Evolutionary conservation across 2,329 filamentous ascomycete genomes (phyloP).

Genomic region (Juglanconis oblonga): DNA sequence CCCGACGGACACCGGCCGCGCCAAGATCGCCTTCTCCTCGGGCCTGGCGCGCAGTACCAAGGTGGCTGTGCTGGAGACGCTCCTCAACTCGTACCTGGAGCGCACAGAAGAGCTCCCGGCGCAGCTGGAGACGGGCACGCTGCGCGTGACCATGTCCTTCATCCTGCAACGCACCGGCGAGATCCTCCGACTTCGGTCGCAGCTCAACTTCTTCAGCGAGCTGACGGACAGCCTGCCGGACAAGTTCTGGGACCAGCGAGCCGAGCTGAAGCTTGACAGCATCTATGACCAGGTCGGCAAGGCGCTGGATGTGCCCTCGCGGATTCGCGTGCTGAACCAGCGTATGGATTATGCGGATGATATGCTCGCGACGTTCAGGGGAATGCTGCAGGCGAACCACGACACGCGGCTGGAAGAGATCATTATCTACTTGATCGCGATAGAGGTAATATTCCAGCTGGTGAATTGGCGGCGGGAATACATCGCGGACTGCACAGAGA

Average conservation of each 20-base stretch:
- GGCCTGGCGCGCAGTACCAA: conserved; percentile 91
- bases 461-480: conserved; percentile 54
- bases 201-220: conserved; percentile 95
- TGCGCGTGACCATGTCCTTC: conserved; percentile 59
- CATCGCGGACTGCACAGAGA: conserved; percentile 53
- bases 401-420: conserved; percentile 88
- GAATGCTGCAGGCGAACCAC: conserved; percentile 87
- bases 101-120: conserved; percentile 80
- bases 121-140: conserved; percentile 59
- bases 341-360: conserved; percentile 98
- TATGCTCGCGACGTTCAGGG: conserved; percentile 83
- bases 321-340: conserved; percentile 89
- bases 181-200: conserved; percentile 81
- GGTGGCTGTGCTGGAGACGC: conserved; percentile 83
- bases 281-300: conserved; percentile 94
- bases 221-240: conserved; percentile 93
- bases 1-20: conserved; percentile 47
- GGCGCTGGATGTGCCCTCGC: conserved; percentile 84
- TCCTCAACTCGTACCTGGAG: conserved; percentile 80
- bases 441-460: conserved; percentile 89
- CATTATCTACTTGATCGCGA: conserved; percentile 88
- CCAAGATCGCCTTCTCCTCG: conserved; percentile 95
- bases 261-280: conserved; percentile 85
- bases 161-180: conserved; percentile 94
- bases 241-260: conserved; percentile 90